Conservation (phyloP, 2,329 filamentous ascomycete species). For the Tolypocladium guangdongense region DNA sequence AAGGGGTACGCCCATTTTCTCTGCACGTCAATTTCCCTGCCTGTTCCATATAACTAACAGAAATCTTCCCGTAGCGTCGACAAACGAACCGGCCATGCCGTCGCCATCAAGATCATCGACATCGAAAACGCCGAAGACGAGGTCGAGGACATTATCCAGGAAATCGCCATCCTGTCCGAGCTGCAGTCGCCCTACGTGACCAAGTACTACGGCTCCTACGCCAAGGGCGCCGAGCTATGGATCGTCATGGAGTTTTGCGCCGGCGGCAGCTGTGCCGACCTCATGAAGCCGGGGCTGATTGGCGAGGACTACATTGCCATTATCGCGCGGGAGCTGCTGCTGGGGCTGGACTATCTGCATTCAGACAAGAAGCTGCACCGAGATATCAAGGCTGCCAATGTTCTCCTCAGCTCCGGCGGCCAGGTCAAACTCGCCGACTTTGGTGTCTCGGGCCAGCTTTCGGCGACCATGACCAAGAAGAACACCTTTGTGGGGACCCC, state of each 20-base stretch:
- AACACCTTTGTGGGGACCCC: conserved; percentile 97
- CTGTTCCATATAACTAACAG: not conserved
- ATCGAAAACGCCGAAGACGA: conserved; percentile 99
- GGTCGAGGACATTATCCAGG: conserved; percentile 97
- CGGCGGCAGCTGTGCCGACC: conserved; percentile 87
- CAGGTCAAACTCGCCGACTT: conserved; percentile 98
- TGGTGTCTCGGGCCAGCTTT: conserved; percentile 90
- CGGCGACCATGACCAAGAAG: conserved; percentile 98
- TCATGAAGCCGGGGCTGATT: conserved; percentile 89
- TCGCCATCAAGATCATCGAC: conserved; percentile 97
- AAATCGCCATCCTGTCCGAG: conserved; percentile 94
- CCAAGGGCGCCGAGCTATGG: conserved; percentile 94
- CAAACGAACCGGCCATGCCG: conserved; percentile 82
- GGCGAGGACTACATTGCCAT: conserved; percentile 96
- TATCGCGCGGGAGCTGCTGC: conserved; percentile 78
- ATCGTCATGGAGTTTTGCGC: conserved; percentile 99
- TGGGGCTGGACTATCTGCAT: conserved; percentile 88
- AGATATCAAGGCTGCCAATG: conserved; percentile 95
- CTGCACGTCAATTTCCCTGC: not conserved
- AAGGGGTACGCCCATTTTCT: conserved; percentile 57
- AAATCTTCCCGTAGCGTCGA: conserved; percentile 58
- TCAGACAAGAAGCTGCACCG: conserved; percentile 91
- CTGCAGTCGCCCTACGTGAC: conserved; percentile 94
- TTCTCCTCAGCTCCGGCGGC: conserved; percentile 77
- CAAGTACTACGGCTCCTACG: conserved; percentile 93